phyloP scores from a whole-genome alignment of 495 filamentous ascomycete species.

The Aspergillus sclerotiicarbonarius region DNA sequence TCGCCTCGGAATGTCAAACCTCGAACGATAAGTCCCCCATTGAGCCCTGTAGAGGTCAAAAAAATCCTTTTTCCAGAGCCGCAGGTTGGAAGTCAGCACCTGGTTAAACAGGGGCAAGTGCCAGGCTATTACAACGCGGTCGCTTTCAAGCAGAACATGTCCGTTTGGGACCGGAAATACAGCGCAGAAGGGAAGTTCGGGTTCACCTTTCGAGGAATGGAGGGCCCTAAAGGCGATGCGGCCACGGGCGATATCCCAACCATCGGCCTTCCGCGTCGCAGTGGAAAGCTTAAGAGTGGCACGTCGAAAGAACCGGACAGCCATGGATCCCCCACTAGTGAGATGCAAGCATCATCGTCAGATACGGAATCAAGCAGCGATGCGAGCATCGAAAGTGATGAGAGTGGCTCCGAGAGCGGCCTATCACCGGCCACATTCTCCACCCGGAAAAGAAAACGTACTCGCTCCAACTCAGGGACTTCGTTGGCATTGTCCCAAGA shows the following conservation, averaged over 20 bases:
- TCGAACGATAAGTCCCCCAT: constrained; percentile 47
- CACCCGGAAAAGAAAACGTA: constrained; percentile 43
- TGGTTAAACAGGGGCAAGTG: constrained; percentile 10
- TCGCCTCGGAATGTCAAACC: constrained; percentile 23
- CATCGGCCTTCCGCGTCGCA: constrained; percentile 38
- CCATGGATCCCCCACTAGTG: constrained; percentile 11
- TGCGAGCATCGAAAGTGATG: constrained; percentile 34
- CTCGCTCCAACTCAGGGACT: constrained; percentile 34
- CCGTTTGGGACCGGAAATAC: constrained; percentile 52
- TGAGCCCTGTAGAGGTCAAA: constrained; percentile 50
- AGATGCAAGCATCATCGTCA: constrained; percentile 12
- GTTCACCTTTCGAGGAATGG: constrained; percentile 29
- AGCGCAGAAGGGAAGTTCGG: constrained; percentile 48
- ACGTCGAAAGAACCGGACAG: constrained; percentile 6
- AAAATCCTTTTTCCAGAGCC: constrained; percentile 43
- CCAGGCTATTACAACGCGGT: constrained; percentile 50
- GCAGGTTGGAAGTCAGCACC: constrained; percentile 9
- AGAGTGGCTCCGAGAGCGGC: constrained; percentile 24
- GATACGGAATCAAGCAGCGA: constrained; percentile 31
- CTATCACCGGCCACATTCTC: constrained; percentile 20
- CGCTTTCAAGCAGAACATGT: constrained; percentile 44
- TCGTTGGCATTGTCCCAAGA: constrained; percentile 32
- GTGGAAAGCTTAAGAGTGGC: constrained; percentile 16
- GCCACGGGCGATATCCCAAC: constrained; percentile 36
- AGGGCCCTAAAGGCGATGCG: constrained; percentile 9